Evolutionary conservation across 1,139 yeast genomes (phyloP), one percentile per base, ranked within the genome.

Genomic region (Suhomyces bokatorum): DNA sequence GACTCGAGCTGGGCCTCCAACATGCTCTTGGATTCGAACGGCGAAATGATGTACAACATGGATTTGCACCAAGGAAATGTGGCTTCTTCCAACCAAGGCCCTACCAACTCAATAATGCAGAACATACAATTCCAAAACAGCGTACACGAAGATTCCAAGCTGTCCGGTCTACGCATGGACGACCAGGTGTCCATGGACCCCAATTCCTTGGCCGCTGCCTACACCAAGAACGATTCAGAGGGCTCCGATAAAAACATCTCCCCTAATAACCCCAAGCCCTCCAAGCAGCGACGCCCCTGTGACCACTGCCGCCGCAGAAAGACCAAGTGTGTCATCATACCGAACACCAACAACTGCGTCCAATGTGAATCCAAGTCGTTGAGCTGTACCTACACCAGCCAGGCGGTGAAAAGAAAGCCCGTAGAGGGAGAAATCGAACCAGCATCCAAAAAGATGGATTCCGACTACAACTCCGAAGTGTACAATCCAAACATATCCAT

Each of bases 241-340:
- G 26, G 29, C n/a, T 14, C 44, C 13, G 24, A 28, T n/a, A 13
- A 32, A 20, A 37, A 32, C 6, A 9, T 24, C 9, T 40, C 54
- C 2, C 52, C 47, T 4, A 32, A 37, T 10, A 15, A 46, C 14
- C 17, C 48, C 33, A 53, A 53, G 41, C 42, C 46, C 20, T 42
- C 57, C 13, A 67, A 68, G 43, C 69, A 62, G 37, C 62, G 73
- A 26, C 65, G 78, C 13, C 85, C 87, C 1, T 85, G 91, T 59
- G 88, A 83, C 56, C 87, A 81, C 54, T 85, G 91, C 60, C 69
- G 87, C 43, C 68, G 86, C 46, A 67, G 85, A 42, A 83, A 82
- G 54, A 81, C 80, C 24, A 80, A 81, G 56, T 85, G 93, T 67
- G 81, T 83, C 6, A 66, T 78, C 52, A 70, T 78, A 1, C 84